A percentile compares a stretch with the other conserved stretches of the same genome.
These are phyloP conservation scores for Penicillium sp. DNA, from an alignment of 2,329 filamentous ascomycete genomes.

Conservation along the genomic window DNA sequence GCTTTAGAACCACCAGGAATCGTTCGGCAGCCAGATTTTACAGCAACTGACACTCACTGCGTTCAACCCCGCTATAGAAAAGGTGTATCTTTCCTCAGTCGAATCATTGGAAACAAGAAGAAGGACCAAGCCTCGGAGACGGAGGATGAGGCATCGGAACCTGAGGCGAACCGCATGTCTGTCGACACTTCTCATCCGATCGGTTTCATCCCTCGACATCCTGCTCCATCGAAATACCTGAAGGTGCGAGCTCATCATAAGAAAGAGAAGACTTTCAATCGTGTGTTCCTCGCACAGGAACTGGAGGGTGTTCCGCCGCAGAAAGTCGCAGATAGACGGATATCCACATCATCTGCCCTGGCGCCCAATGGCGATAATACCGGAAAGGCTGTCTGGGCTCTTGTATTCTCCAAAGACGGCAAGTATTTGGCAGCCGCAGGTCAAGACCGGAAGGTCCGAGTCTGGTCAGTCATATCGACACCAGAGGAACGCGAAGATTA, in stretches of 20 bases:
- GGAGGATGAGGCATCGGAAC: constrained; percentile 66
- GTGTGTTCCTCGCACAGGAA: constrained; percentile 89
- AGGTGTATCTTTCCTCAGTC: constrained; percentile 85
- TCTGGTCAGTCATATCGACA: constrained; percentile 86
- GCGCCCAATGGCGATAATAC: constrained; percentile 30
- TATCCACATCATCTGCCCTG: constrained; percentile 24
- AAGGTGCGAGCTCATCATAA: constrained; percentile 81
- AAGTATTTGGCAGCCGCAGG: constrained; percentile 90
- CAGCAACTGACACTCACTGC: constrained; percentile 12
- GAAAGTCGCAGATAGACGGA: constrained; percentile 32
- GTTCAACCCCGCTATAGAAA: constrained; percentile 59
- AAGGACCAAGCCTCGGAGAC: constrained; percentile 57
- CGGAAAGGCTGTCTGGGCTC: constrained; percentile 80
- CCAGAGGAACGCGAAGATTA: constrained; percentile 74
- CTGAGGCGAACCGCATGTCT: constrained; percentile 71
- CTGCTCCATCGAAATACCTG: constrained; percentile 88
- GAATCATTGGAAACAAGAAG: constrained; percentile 76
- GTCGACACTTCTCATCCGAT: constrained; percentile 75
- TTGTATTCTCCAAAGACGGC: constrained; percentile 90
- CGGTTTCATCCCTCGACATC: constrained; percentile 82
- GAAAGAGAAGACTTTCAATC: constrained; percentile 77
- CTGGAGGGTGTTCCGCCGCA: constrained; percentile 57
- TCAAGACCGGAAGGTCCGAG: constrained; percentile 78
- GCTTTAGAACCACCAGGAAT: constrained; percentile 2
- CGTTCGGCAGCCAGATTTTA: not conserved